A percentile compares a stretch with the other conserved stretches of the same genome.
phyloP scores from a whole-genome alignment of 225 moss, liverwort and hornwort genomes.

The Sphagnum contortum region DNA sequence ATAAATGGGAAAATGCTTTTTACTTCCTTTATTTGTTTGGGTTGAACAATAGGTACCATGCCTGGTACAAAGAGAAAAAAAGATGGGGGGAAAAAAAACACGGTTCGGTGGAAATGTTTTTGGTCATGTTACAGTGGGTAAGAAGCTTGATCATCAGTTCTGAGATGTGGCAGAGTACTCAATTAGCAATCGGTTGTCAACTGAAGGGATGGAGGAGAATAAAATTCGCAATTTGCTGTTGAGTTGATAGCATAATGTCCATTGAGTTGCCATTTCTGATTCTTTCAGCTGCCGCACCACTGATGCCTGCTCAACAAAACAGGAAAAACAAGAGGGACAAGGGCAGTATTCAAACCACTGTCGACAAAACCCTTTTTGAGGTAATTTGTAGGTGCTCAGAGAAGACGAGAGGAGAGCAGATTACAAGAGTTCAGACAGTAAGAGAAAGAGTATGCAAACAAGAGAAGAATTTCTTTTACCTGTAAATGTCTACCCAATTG shows the following conservation, averaged over 20 bases:
- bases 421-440: too few species aligned
- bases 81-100: too few species aligned
- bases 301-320: conserved; percentile 57
- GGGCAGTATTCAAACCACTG: too few species aligned
- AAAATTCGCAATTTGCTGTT: conserved; percentile 91
- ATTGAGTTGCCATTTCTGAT: conserved; percentile 97
- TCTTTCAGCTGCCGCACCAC: conserved; percentile 93
- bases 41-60: too few species aligned
- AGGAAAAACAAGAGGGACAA: too few species aligned
- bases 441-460: not conserved
- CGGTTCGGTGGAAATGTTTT: too few species aligned
- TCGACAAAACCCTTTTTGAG: too few species aligned
- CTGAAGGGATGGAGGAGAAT: conserved; percentile 93
- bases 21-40: too few species aligned
- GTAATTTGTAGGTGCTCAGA: not conserved
- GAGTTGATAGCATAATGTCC: conserved; percentile 94
- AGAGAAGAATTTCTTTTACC: conserved; percentile 23
- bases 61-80: too few species aligned
- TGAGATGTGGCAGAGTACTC: conserved; percentile 98
- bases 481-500: conserved; percentile 94
- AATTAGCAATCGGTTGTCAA: conserved; percentile 87
- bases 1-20: too few species aligned
- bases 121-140: too few species aligned
- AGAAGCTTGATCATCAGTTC: conserved; percentile 23
- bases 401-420: not conserved